A percentile compares a stretch with the other conserved stretches of the same genome.
Conservation (phyloP, 2,329 filamentous ascomycete species). For the Torrubiella hemipterigena region DNA sequence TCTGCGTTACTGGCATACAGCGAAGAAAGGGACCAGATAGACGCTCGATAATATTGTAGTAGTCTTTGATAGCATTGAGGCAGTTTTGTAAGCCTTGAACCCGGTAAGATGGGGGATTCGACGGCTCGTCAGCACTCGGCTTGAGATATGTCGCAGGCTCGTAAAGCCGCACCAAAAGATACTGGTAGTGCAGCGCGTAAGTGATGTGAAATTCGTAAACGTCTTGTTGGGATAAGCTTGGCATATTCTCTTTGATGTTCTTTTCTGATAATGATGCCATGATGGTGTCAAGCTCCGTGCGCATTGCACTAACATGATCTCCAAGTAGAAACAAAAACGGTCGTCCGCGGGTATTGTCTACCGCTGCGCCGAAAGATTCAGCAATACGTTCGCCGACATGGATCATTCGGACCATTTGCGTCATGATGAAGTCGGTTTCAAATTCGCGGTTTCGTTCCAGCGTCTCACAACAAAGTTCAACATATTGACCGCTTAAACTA, state of each 20-base stretch:
- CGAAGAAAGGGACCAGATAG: too few species aligned
- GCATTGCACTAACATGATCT: slow-evolving; percentile 18
- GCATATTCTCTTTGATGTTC: slow-evolving; percentile 8
- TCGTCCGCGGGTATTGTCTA: slow-evolving; percentile 14
- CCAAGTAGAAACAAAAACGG: slow-evolving; percentile 20
- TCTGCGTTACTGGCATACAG: slow-evolving; percentile 15
- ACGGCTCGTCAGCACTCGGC: slow-evolving; percentile 13
- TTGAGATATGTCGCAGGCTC: slow-evolving; percentile 23
- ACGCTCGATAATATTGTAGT: too few species aligned
- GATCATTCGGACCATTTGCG: slow-evolving; percentile 21
- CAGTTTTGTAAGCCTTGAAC: slow-evolving; percentile 21
- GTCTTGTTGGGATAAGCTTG: slow-evolving; percentile 4
- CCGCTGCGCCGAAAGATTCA: slow-evolving; percentile 18
- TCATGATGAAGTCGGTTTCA: slow-evolving; percentile 18
- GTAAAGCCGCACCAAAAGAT: slow-evolving; percentile 23
- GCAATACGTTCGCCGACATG: slow-evolving; percentile 22
- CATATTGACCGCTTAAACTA: slow-evolving; percentile 18
- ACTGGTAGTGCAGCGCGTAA: slow-evolving; percentile 21
- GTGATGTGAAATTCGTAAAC: slow-evolving; percentile 9
- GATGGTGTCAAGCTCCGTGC: slow-evolving; percentile 18
- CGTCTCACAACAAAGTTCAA: slow-evolving; percentile 19
- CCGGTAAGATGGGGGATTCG: slow-evolving; percentile 15
- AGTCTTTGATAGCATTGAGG: slow-evolving; percentile 19
- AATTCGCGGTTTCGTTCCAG: slow-evolving; percentile 14
- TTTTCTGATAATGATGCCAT: slow-evolving; percentile 16